Evolutionary conservation across 306 rosid genomes (phyloP), one percentile per base, ranked within the genome.

Genomic region (Rosa persica): DNA sequence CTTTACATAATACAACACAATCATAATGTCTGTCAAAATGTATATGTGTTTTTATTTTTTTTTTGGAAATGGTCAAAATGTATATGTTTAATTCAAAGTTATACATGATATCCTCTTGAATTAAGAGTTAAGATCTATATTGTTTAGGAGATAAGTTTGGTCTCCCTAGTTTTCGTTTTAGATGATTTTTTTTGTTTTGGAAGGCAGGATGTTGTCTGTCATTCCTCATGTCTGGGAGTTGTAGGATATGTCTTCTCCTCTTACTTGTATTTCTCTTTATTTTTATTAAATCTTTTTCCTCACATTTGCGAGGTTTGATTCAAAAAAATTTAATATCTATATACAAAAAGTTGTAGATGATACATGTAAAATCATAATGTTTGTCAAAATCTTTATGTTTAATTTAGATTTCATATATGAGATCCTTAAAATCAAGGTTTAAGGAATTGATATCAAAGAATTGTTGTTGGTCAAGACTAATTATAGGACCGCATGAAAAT

Each of bases 401-500:
- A 40, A 19, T n/a, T 38, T 39, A 38, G 15, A 36, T 19, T 27
- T 66, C 8, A 36, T 65, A 65, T 38, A 36, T 17, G 46, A 65
- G 47, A 66, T 66, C 47, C 71, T 39, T 66, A 66, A 66, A 39
- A 16, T 7, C 43, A 36, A 66, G 71, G 71, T 13, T 39, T 66
- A 66, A 39, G 71, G 19, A 38, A 66, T 39, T 66, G 71, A 66
- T 8, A n/a, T 66, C 7, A 8, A 30, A 39, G 48, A 66, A 66
- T 61, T 25, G 58, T 61, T 25, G 71, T 75, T 75, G 71, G 71
- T 75, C 47, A 57, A 43, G 48, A 73, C 34, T 12, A n/a, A 52
- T 46, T 22, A 39, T 39, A 52, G 48, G 65, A 61, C 27, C 43
- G 54, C 77, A 57, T 74, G 78, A 74, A 57, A 39, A 58, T 42